Conservation (phyloP, 1,284 basidiomycete species). For the Boletellus sp. region DNA sequence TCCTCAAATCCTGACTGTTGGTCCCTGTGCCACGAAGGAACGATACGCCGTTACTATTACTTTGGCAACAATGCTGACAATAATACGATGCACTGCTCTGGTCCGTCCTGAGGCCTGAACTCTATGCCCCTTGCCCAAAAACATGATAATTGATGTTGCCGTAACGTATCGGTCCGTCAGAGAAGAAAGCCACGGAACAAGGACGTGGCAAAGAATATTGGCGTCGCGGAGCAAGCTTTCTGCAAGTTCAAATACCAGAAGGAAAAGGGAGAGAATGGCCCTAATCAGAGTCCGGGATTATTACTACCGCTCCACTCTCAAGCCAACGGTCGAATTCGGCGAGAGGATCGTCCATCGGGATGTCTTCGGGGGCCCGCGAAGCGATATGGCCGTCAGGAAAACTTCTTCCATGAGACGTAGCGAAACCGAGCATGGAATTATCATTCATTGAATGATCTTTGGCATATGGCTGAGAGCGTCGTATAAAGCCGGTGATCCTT, state of each 20-base stretch:
- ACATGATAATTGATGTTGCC: too few relatives aligned
- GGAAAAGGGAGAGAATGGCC: background rate
- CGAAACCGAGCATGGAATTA: background rate
- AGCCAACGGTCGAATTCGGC: slow-evolving; percentile 50
- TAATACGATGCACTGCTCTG: background rate
- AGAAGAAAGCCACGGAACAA: too few relatives aligned
- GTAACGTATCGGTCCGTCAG: too few relatives aligned
- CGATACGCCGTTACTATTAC: background rate
- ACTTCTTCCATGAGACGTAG: background rate
- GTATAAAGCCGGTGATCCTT: slow-evolving; percentile 25
- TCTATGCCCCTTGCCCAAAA: too few relatives aligned
- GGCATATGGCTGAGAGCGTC: slow-evolving; percentile 1
- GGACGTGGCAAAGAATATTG: background rate
- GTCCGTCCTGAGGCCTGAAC: too few relatives aligned
- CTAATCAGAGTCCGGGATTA: slow-evolving; percentile 25
- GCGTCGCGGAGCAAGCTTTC: background rate
- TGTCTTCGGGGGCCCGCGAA: background rate
- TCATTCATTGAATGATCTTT: background rate
- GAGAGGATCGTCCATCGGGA: slow-evolving; percentile 33
- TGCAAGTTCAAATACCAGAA: background rate
- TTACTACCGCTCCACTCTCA: slow-evolving; percentile 41
- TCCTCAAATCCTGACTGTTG: too few relatives aligned
- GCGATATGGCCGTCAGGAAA: background rate
- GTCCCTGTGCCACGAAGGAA: too few relatives aligned
- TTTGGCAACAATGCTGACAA: background rate